These are phyloP conservation scores for Chenopodium quinoa DNA, from an alignment of 148 eudicot genomes.

Conservation along the genomic window DNA sequence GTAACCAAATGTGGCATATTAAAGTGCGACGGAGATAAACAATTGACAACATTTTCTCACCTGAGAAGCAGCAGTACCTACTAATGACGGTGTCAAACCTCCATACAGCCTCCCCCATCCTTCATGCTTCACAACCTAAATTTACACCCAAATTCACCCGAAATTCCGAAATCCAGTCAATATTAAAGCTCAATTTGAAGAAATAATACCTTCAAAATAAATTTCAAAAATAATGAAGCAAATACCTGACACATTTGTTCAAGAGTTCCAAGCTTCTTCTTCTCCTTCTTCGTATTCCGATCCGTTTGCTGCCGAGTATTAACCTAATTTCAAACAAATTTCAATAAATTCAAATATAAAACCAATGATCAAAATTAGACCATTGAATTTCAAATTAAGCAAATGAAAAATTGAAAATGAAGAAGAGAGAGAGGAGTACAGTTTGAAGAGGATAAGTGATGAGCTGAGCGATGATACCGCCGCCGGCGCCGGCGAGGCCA, in stretches of 20 bases:
- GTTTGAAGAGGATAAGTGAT: slow-evolving; percentile 94
- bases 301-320: slow-evolving; percentile 96
- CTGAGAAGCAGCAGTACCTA: slow-evolving; percentile 97
- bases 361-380: neutral
- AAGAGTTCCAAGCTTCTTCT: slow-evolving; percentile 53
- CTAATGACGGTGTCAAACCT: slow-evolving; percentile 82
- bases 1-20: neutral
- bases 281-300: slow-evolving; percentile 63
- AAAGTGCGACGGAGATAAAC: no score
- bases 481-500: slow-evolving; percentile 98
- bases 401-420: neutral
- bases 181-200: neutral
- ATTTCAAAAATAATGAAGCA: neutral
- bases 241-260: slow-evolving; percentile 71
- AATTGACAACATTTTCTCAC: slow-evolving; percentile 28
- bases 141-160: slow-evolving; percentile 16
- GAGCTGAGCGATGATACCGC: slow-evolving; percentile 97
- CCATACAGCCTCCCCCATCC: slow-evolving; percentile 90
- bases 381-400: neutral
- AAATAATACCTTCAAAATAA: neutral
- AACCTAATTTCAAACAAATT: slow-evolving; percentile 43
- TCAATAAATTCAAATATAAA: no score
- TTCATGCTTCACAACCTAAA: slow-evolving; percentile 81
- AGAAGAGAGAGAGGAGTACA: slow-evolving; percentile 29
- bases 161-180: neutral